Conservation (phyloP, 148 eudicot species). For the Diospyros kaki region DNA sequence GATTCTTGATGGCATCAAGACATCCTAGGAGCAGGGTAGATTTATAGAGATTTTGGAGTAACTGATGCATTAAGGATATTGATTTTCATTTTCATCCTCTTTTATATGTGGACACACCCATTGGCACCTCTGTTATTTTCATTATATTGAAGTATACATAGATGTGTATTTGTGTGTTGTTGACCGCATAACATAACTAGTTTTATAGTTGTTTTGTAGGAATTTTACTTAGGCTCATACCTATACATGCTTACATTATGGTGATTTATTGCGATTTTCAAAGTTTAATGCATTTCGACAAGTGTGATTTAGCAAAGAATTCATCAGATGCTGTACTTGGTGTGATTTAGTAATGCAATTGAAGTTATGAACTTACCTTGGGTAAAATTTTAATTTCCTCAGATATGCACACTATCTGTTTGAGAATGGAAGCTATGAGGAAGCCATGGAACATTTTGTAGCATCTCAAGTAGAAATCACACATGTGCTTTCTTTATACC, state of each 20-base stretch:
- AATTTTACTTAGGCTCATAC: neutral
- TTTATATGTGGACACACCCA: neutral
- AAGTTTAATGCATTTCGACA: neutral
- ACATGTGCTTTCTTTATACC: slow-evolving; percentile 86
- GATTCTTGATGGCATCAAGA: too few species aligned
- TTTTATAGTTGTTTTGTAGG: neutral
- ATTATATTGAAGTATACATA: neutral
- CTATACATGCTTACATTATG: neutral
- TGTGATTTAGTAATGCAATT: neutral
- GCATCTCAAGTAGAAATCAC: slow-evolving; percentile 95
- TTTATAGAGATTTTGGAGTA: too few species aligned
- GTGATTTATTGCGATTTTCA: neutral
- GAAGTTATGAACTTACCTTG: neutral
- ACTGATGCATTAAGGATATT: too few species aligned
- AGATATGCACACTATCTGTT: slow-evolving; percentile 92
- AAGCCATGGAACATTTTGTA: slow-evolving; percentile 94
- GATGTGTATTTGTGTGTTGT: neutral
- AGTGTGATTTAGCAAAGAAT: neutral
- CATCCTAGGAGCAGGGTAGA: too few species aligned
- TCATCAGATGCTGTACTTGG: slow-evolving; percentile 8
- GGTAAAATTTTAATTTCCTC: slow-evolving; percentile 19
- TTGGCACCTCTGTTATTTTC: neutral
- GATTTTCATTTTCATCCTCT: too few species aligned
- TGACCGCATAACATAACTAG: neutral
- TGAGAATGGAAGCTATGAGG: slow-evolving; percentile 96